Evolutionary conservation across 1,284 basidiomycete genomes (phyloP).

Genomic region (Cutaneotrichosporon sp.): DNA sequence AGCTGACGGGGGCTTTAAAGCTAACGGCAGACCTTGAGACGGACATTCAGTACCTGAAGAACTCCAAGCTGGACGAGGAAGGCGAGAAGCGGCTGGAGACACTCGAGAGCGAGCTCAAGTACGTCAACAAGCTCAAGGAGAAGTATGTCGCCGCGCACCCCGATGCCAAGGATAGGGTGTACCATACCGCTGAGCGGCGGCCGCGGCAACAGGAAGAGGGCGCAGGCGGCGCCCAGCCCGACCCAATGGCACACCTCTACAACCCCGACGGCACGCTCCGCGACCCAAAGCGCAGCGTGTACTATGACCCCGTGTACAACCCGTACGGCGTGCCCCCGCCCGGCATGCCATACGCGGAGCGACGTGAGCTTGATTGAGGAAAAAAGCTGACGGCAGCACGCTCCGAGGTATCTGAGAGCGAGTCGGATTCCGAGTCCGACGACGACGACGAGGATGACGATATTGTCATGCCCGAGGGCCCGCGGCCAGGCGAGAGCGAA

Average conservation of each 20-base stretch:
- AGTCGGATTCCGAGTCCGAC: constrained; percentile 52
- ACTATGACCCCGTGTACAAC: constrained; percentile 90
- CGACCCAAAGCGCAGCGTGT: constrained; percentile 81
- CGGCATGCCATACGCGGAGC: constrained; percentile 87
- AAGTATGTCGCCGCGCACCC: constrained; percentile 87
- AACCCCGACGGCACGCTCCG: constrained; percentile 73
- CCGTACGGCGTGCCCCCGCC: constrained; percentile 92
- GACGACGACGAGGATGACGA: constrained; percentile 58
- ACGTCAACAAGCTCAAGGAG: constrained; percentile 75
- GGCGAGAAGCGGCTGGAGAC: constrained; percentile 47
- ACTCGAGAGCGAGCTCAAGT: constrained; percentile 69
- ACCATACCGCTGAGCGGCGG: constrained; percentile 47
- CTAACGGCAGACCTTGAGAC: constrained; percentile 40
- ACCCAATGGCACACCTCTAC: constrained; percentile 52
- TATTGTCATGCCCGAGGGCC: constrained; percentile 78
- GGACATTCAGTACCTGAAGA: constrained; percentile 39
- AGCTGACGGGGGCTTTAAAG: not conserved
- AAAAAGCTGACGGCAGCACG: constrained; percentile 6
- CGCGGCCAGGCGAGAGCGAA: constrained; percentile 54
- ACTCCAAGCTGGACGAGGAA: constrained; percentile 24
- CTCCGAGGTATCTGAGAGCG: constrained; percentile 47
- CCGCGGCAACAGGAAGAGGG: constrained; percentile 41
- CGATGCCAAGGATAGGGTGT: constrained; percentile 74
- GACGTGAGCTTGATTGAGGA: constrained; percentile 55
- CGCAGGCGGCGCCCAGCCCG: constrained; percentile 38